Evolutionary conservation across 345 rosid species (phyloP).

Genomic region (Pistacia atlantica): DNA sequence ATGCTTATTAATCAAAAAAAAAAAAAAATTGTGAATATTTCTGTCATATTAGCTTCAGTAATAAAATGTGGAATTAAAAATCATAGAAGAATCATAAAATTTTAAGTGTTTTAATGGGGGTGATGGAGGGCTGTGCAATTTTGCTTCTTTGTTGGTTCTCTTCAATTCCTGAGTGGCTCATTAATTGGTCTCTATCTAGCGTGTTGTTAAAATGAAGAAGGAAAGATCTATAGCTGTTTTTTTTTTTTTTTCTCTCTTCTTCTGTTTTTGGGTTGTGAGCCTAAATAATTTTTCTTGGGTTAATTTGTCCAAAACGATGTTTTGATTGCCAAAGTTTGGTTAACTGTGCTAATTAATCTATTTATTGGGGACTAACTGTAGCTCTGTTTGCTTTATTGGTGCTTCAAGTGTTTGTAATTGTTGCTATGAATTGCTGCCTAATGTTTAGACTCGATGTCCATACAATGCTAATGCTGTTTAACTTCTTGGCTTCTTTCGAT

Average conservation of each 20-base stretch:
- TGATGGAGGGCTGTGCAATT: background rate
- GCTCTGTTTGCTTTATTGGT: background rate
- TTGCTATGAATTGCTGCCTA: background rate
- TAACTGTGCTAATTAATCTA: background rate
- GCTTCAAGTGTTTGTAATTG: background rate
- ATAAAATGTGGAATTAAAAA: too few relatives aligned
- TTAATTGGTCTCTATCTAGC: too few relatives aligned
- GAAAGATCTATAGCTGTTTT: too few relatives aligned
- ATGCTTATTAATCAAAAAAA: too few relatives aligned
- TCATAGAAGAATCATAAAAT: background rate
- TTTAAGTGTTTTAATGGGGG: background rate
- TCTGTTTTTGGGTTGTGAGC: background rate
- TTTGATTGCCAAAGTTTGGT: slow-evolving; percentile 1
- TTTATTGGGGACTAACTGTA: too few relatives aligned
- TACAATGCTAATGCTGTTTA: background rate
- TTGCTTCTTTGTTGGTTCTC: background rate
- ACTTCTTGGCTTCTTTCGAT: background rate
- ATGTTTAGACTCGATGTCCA: background rate
- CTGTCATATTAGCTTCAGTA: too few relatives aligned
- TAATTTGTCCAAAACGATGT: background rate
- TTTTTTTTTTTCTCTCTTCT: too few relatives aligned
- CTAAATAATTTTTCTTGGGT: background rate
- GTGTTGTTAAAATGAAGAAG: too few relatives aligned
- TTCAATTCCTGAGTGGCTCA: too few relatives aligned
- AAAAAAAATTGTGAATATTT: too few relatives aligned